A percentile compares a stretch with the other conserved stretches of the same genome.
These are phyloP conservation scores for Bisporella sp. DNA, from an alignment of 2,329 filamentous ascomycete species.

Conservation along the genomic window DNA sequence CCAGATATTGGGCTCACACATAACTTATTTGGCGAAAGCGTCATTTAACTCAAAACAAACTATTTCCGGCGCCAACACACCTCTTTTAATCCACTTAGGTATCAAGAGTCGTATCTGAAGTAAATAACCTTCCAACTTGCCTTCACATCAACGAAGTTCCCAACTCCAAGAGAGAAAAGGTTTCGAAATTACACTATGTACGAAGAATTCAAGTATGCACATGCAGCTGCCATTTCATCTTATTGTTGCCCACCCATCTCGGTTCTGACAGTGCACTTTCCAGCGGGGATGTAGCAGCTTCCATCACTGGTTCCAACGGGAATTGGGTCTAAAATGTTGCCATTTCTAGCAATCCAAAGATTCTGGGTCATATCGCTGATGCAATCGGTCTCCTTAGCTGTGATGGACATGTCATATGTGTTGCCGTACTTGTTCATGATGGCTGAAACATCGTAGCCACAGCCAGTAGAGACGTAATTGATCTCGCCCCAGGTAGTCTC, in stretches of 20 bases:
- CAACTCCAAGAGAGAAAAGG: constrained; percentile 1
- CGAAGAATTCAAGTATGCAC: constrained; percentile 11
- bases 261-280: constrained; percentile 14
- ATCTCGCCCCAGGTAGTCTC: constrained; percentile 22
- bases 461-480: constrained; percentile 18
- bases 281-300: constrained; percentile 19
- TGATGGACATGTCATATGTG: constrained; percentile 26
- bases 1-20: too few species aligned
- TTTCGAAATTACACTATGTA: constrained; percentile 19
- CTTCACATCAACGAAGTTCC: background rate
- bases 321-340: background rate
- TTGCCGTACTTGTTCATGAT: constrained; percentile 24
- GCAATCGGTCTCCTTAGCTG: constrained; percentile 17
- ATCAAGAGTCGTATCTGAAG: background rate
- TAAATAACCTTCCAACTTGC: background rate
- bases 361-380: constrained; percentile 22
- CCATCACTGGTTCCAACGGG: constrained; percentile 23
- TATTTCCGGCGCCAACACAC: background rate
- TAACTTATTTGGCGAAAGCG: too few species aligned
- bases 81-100: background rate
- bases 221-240: background rate
- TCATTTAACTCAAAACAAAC: too few species aligned
- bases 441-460: constrained; percentile 25
- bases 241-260: constrained; percentile 20
- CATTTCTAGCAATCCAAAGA: constrained; percentile 20